Conservation (phyloP, 257 asterid genomes). For the Forsythia suspensa region DNA sequence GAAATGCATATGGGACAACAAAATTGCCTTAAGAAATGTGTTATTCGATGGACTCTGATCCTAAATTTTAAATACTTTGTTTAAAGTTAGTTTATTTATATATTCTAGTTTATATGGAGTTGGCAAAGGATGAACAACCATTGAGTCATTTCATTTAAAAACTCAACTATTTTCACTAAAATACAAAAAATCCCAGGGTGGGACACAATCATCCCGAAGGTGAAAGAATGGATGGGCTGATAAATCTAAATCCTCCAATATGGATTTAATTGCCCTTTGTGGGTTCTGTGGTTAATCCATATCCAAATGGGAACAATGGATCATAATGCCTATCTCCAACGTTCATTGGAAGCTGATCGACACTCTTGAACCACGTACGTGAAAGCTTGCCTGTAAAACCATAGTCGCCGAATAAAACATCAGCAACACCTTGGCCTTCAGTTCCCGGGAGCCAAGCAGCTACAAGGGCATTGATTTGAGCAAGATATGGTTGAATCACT, state of each 20-base stretch:
- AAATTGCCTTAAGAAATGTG: no score
- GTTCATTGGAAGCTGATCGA: slow-evolving; percentile 55
- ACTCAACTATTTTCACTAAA: background rate
- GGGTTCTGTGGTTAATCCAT: slow-evolving; percentile 45
- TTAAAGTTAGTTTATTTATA: no score
- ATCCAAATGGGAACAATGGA: slow-evolving; percentile 47
- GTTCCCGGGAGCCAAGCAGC: slow-evolving; percentile 66
- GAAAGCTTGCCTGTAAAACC: slow-evolving; percentile 50
- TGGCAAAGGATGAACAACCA: no score
- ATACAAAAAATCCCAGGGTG: background rate
- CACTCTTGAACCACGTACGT: slow-evolving; percentile 49
- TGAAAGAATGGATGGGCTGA: background rate
- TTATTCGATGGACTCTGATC: no score
- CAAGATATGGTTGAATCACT: slow-evolving; percentile 42
- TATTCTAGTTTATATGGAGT: no score
- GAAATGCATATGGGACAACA: no score
- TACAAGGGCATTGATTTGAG: slow-evolving; percentile 38
- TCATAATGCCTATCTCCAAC: slow-evolving; percentile 45
- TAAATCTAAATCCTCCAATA: background rate
- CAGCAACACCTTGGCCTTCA: slow-evolving; percentile 57
- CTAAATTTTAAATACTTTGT: no score
- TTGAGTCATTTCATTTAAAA: no score
- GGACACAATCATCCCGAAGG: background rate
- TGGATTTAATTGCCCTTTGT: slow-evolving; percentile 21
- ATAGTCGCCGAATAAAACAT: slow-evolving; percentile 50